Evolutionary conservation across 495 filamentous ascomycete species (phyloP).

Genomic region (Hypoxylon lenormandii): DNA sequence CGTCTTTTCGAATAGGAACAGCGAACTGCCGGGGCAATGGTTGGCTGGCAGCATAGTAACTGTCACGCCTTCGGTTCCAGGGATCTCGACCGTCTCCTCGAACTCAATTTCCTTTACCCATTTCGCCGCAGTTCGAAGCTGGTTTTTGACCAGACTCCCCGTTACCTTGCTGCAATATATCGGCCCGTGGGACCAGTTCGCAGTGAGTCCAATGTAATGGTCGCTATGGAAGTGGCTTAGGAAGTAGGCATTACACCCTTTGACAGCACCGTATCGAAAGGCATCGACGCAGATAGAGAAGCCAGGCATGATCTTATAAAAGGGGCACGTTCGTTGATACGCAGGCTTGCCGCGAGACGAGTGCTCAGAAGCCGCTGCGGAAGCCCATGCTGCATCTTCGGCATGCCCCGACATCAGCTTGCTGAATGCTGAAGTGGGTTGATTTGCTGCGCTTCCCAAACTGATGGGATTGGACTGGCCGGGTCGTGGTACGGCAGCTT

Average conservation of each 20-base stretch:
- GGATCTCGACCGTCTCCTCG: conserved; percentile 81
- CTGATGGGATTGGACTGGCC: conserved; percentile 80
- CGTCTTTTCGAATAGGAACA: conserved; percentile 90
- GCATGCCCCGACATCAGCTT: conserved; percentile 91
- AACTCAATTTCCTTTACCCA: conserved; percentile 89
- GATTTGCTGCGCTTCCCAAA: conserved; percentile 55
- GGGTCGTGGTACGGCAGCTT: conserved; percentile 76
- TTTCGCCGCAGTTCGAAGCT: conserved; percentile 85
- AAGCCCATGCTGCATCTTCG: conserved; percentile 89
- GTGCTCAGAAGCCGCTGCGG: conserved; percentile 81
- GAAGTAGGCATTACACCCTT: conserved; percentile 94
- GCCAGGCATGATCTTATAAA: conserved; percentile 96
- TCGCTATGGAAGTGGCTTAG: conserved; percentile 98
- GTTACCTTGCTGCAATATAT: conserved; percentile 97
- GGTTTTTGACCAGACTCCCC: conserved; percentile 85
- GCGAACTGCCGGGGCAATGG: conserved; percentile 92
- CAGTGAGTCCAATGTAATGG: conserved; percentile 91
- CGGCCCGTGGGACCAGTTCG: conserved; percentile 89
- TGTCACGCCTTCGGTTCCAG: conserved; percentile 78
- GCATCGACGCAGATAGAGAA: conserved; percentile 95
- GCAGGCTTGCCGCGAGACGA: conserved; percentile 87
- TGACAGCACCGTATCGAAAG: conserved; percentile 92
- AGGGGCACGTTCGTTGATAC: conserved; percentile 90
- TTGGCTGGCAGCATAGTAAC: conserved; percentile 98
- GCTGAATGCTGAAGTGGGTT: conserved; percentile 78